phyloP scores from a whole-genome alignment of 306 rosid species.

The Cicer bijugum region DNA sequence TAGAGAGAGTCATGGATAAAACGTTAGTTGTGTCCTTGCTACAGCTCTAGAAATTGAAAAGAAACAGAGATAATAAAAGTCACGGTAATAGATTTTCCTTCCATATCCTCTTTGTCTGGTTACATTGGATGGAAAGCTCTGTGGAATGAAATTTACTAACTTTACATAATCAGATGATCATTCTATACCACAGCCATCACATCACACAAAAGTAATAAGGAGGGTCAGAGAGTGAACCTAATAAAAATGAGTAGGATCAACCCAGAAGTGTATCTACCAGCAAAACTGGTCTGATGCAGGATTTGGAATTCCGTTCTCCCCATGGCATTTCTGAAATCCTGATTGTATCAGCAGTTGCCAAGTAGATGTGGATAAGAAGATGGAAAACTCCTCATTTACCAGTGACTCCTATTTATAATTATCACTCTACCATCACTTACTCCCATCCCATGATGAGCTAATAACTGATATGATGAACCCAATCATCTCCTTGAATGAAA shows the following conservation, averaged over 20 bases:
- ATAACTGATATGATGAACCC: constrained; percentile 55
- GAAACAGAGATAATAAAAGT: neutral
- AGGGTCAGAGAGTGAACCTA: constrained; percentile 22
- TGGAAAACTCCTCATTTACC: constrained; percentile 27
- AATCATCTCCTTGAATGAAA: constrained; percentile 88
- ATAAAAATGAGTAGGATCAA: constrained; percentile 31
- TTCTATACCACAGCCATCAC: constrained; percentile 24
- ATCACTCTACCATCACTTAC: neutral
- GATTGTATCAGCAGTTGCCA: constrained; percentile 33
- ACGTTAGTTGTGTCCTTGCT: neutral
- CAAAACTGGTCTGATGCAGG: neutral
- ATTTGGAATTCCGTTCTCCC: constrained; percentile 20
- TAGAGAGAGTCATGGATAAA: neutral
- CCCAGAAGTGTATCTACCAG: constrained; percentile 27
- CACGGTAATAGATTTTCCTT: constrained; percentile 25
- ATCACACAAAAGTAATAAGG: constrained; percentile 26
- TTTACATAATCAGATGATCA: constrained; percentile 16
- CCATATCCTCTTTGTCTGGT: constrained; percentile 18
- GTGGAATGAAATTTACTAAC: neutral
- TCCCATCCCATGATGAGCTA: constrained; percentile 33
- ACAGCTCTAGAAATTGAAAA: constrained; percentile 11
- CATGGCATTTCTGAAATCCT: neutral
- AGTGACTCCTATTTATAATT: constrained; percentile 31
- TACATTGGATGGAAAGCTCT: constrained; percentile 1
- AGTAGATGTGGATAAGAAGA: constrained; percentile 12